Base-by-base conservation (phyloP, 78 protist species). In the Emiliania huxleyi region DNA sequence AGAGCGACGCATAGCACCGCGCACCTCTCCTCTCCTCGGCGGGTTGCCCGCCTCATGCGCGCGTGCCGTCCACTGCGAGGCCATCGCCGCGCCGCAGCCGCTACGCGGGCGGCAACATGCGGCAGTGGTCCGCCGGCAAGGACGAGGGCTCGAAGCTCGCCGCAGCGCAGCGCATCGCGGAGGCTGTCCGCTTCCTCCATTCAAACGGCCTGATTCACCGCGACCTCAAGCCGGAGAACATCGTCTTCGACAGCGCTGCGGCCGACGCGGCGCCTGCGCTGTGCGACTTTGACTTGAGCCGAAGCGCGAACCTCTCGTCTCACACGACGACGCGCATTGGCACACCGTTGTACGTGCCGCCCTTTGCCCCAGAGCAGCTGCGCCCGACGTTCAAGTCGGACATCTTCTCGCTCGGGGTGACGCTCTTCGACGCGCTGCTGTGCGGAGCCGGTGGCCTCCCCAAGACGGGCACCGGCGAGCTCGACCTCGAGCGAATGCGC, bases 211-310 rank as follows among this genome's bases (percentile, higher is more conserved):
- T 99, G 22, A 96, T 99, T 33, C 99, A 99, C 48, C 98, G 99
- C 44, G 99, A 99, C 93, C 91, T 99, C 69, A 99, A 99, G 96
- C 99, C 99, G 4, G 99, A 98, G 93, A 98, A 98, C 85, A 96
- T 98, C 33, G 97, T 98, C 56, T 91, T 99, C 91, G 96, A 96
- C 73, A 40, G 81, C 89, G 37, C 3, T 33, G 45, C 38, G 22
- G 26, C 87, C 26, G 29, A 2, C 5, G 89, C 49, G 35, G 11
- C 89, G 89, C 89, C 89, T 0, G 89, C 89, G 52, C 89, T 83
- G 18, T 83, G 89, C 56, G 89, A 83, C 89, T 83, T 83, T 33
- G 89, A 83, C 56, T 56, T 83, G 56, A 83, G 89, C 56, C 22
- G 43, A 25, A 23, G 35, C 89, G 37, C 89, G 69, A 6, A 6